These are phyloP conservation scores for Deuterostichococcus epilithicus DNA, from an alignment of 139 green algal species.

Conservation along the genomic window DNA sequence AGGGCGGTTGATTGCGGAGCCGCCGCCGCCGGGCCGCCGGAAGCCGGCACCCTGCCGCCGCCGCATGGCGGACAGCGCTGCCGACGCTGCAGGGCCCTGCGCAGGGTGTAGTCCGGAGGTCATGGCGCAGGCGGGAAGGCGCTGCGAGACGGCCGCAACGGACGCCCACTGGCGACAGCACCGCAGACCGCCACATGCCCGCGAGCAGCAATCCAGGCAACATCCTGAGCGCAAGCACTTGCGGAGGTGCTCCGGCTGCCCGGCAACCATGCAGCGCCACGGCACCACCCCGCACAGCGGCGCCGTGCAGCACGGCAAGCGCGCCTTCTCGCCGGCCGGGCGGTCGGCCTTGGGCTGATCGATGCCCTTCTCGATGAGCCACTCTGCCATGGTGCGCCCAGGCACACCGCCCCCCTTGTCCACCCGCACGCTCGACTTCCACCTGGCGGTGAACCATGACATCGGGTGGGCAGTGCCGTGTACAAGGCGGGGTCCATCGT, in stretches of 20 bases:
- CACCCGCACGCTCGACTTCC: constrained; percentile 54
- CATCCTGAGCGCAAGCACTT: too few relatives aligned
- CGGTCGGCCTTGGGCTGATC: constrained; percentile 41
- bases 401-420: constrained; percentile 38
- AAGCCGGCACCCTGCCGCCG: constrained; percentile 16
- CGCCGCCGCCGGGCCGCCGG: not conserved
- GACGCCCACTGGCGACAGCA: too few relatives aligned
- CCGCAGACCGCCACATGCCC: too few relatives aligned
- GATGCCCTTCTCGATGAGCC: constrained; percentile 63
- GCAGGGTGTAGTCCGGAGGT: not conserved
- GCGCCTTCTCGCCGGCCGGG: not conserved
- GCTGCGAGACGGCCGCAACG: too few relatives aligned
- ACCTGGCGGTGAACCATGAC: too few relatives aligned
- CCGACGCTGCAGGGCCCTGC: not conserved
- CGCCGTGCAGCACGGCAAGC: not conserved
- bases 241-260: too few relatives aligned
- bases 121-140: too few relatives aligned
- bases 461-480: too few relatives aligned
- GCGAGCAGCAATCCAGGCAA: too few relatives aligned
- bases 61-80: constrained; percentile 23
- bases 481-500: too few relatives aligned
- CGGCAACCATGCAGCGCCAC: too few relatives aligned
- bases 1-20: not conserved
- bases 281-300: too few relatives aligned
- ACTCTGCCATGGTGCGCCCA: constrained; percentile 69